Evolutionary conservation across 306 rosid genomes (phyloP).

Genomic region (Cucumis cinereus): DNA sequence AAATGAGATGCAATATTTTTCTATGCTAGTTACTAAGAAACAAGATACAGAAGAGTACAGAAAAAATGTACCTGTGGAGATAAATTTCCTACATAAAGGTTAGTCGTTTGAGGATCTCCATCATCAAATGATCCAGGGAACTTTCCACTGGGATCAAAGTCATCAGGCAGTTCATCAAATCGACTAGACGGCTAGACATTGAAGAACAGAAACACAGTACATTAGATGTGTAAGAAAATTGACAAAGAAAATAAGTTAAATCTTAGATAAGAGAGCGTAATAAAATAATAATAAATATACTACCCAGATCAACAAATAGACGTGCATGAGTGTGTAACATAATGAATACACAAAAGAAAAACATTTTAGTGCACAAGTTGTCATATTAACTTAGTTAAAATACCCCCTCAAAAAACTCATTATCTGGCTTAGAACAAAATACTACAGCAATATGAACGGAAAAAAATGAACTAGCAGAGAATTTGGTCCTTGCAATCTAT

Average conservation of each 20-base stretch:
- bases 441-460: not conserved
- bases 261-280: not conserved
- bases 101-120: slow-evolving; percentile 98
- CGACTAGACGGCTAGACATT: slow-evolving; percentile 54
- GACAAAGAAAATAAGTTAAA: not conserved
- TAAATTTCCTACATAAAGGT: slow-evolving; percentile 97
- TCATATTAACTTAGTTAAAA: not conserved
- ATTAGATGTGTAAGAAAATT: not conserved
- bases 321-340: not conserved
- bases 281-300: not conserved
- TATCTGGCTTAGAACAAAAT: not conserved
- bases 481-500: not conserved
- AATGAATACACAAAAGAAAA: not conserved
- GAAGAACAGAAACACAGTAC: not conserved
- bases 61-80: slow-evolving; percentile 59
- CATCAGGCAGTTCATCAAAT: slow-evolving; percentile 95
- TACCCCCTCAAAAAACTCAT: not conserved
- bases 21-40: not conserved
- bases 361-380: not conserved
- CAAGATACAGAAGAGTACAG: not conserved
- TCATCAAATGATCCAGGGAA: slow-evolving; percentile 98
- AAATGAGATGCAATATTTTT: slow-evolving; percentile 15
- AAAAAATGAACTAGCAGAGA: not conserved
- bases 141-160: slow-evolving; percentile 93
- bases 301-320: not conserved